These are phyloP conservation scores for Cardamine chenopodiifolia DNA, from an alignment of 345 rosid genomes.

Conservation along the genomic window DNA sequence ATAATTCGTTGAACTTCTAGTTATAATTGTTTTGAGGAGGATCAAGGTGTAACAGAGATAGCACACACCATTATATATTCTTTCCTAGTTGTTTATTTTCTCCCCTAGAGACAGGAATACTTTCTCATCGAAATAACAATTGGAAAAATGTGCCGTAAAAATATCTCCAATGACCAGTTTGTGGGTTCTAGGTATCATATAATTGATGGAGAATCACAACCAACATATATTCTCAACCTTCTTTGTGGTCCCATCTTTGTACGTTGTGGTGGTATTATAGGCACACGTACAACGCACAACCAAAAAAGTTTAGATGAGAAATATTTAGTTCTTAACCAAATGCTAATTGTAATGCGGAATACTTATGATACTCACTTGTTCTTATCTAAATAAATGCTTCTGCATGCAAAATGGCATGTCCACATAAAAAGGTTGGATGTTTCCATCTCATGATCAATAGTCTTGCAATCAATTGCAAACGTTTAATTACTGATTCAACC, in stretches of 20 bases:
- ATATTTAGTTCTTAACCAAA: neutral
- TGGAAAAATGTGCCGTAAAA: neutral
- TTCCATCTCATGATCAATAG: neutral
- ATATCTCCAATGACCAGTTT: neutral
- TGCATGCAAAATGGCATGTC: conserved; percentile 1
- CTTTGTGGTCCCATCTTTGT: too few species aligned
- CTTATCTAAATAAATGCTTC: neutral
- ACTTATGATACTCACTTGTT: neutral
- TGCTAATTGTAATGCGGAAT: neutral
- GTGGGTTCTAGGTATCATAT: neutral
- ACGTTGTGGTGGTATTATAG: neutral
- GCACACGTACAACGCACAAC: neutral
- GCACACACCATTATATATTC: neutral
- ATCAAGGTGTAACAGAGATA: neutral
- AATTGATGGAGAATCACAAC: too few species aligned
- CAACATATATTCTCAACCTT: too few species aligned
- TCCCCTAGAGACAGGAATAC: neutral
- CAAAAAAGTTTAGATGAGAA: neutral
- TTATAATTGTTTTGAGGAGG: neutral
- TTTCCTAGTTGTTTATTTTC: neutral
- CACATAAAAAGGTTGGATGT: neutral
- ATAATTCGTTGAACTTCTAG: too few species aligned
- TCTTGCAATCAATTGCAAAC: neutral
- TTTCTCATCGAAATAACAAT: neutral
- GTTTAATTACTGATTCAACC: too few species aligned